phyloP scores from a whole-genome alignment of 345 rosid species.

The Lenwebbia sp. region DNA sequence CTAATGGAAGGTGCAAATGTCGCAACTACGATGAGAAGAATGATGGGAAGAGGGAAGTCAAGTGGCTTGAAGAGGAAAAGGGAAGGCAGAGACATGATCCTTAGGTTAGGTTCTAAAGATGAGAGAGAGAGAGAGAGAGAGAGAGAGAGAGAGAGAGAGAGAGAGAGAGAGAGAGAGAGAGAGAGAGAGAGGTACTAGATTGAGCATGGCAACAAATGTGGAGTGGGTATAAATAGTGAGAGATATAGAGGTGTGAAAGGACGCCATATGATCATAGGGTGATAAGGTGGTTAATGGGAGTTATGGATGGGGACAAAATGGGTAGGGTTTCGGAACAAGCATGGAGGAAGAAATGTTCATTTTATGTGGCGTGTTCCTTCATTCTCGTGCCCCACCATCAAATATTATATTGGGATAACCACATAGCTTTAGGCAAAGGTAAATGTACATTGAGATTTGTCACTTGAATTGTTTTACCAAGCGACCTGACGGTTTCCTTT shows the following conservation, averaged over 20 bases:
- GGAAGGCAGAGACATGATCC: not conserved
- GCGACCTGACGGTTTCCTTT: not conserved
- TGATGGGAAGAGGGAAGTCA: not conserved
- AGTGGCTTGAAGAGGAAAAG: not conserved
- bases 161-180: not conserved
- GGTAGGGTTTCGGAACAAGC: not conserved
- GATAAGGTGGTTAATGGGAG: constrained; percentile 30
- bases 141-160: not conserved
- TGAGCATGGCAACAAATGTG: not conserved
- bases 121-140: not conserved
- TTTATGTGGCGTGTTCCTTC: not conserved
- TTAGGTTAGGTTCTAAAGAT: constrained; percentile 5
- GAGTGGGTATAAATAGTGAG: not conserved
- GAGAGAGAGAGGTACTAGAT: not conserved
- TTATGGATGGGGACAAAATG: constrained; percentile 21
- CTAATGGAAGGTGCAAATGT: constrained; percentile 8
- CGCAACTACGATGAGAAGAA: constrained; percentile 21
- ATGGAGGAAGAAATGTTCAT: not conserved
- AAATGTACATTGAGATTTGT: not conserved
- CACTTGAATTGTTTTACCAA: not conserved
- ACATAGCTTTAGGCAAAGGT: not conserved
- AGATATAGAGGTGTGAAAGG: not conserved
- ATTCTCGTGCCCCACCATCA: not conserved
- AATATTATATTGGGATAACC: not conserved
- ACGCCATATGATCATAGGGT: constrained; percentile 14